Percentiles rank a stretch among this genome's conserved stretches.
Conservation (phyloP, 225 moss, liverwort and hornwort species). For the Marchantia polymorpha region DNA sequence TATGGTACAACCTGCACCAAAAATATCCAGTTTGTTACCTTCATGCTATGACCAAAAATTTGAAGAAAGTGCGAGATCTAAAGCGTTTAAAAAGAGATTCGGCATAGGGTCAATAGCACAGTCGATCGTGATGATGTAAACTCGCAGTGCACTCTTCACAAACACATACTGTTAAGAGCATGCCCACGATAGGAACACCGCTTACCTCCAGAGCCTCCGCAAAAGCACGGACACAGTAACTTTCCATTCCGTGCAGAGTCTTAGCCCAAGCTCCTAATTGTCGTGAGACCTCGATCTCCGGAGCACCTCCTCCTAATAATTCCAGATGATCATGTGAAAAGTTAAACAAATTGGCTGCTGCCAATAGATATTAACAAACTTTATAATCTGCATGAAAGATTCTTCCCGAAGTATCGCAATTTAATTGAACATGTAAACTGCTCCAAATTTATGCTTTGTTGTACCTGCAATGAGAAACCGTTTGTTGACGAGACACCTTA, state of each 20-base stretch:
- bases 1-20: conserved; percentile 74
- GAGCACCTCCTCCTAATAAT: conserved; percentile 82
- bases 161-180: no score
- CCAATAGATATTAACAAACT: no score
- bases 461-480: conserved; percentile 79
- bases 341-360: not conserved
- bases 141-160: no score
- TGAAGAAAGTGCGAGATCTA: no score
- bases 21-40: not conserved
- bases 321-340: not conserved
- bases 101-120: no score
- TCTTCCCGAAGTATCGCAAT: no score
- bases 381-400: not conserved
- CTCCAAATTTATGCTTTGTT: no score
- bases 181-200: no score
- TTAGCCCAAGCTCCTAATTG: conserved; percentile 93
- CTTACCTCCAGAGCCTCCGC: conserved; percentile 90
- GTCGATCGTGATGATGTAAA: no score
- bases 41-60: no score
- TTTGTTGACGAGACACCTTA: conserved; percentile 75
- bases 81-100: no score
- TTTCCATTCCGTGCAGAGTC: conserved; percentile 93
- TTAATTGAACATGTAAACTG: no score
- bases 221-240: conserved; percentile 87
- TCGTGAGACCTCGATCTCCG: conserved; percentile 93